phyloP scores from a whole-genome alignment of 164 flowering plant species.

The Saururus chinensis region DNA sequence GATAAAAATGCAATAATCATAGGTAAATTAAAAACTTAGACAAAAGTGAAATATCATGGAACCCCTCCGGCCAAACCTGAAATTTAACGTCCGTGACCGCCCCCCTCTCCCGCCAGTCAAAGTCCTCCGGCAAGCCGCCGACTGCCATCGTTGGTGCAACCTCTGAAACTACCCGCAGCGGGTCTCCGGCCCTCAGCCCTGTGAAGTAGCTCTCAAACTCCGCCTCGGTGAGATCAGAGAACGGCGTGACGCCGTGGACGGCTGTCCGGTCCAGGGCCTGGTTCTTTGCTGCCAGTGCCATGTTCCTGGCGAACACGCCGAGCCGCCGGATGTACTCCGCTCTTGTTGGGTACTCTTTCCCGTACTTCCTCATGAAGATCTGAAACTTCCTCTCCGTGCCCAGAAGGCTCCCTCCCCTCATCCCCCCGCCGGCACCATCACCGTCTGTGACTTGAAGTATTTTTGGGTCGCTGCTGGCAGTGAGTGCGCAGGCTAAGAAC shows the following conservation, averaged over 20 bases:
- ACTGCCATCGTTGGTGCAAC: constrained; percentile 23
- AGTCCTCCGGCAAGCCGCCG: constrained; percentile 47
- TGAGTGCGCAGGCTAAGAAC: constrained; percentile 25
- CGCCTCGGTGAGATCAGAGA: constrained; percentile 62
- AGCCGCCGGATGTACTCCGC: constrained; percentile 72
- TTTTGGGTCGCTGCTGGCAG: constrained; percentile 14
- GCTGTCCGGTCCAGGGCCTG: constrained; percentile 77
- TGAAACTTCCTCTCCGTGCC: constrained; percentile 38
- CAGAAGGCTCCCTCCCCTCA: constrained; percentile 10
- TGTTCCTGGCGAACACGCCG: constrained; percentile 48
- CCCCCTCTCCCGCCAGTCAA: constrained; percentile 89
- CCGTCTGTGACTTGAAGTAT: constrained; percentile 46
- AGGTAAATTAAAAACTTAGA: too few species aligned
- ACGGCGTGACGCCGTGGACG: constrained; percentile 69
- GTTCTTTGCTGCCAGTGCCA: constrained; percentile 63
- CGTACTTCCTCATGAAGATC: constrained; percentile 44
- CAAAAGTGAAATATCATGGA: too few species aligned
- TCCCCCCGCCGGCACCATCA: constrained; percentile 2
- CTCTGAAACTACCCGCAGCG: background rate
- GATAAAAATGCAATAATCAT: background rate
- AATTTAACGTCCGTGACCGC: constrained; percentile 78
- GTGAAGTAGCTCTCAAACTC: constrained; percentile 58
- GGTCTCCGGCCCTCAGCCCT: constrained; percentile 28
- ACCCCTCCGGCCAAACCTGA: constrained; percentile 55
- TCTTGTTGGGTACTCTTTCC: constrained; percentile 39